Conservation (phyloP, 306 rosid genomes). For the Pyrus communis region DNA sequence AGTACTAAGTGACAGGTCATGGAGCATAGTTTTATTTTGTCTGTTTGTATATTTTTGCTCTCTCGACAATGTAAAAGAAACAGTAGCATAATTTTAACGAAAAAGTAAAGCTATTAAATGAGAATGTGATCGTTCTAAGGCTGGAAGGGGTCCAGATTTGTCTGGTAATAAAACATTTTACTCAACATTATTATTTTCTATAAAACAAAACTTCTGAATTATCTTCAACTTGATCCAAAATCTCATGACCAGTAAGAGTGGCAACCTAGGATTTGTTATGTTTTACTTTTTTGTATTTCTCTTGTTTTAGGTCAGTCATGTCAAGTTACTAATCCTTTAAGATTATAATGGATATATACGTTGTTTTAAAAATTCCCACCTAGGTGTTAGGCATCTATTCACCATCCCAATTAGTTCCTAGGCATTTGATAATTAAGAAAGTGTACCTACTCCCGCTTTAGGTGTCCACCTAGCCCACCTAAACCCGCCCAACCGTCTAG, state of each 20-base stretch:
- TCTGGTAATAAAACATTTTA: background rate
- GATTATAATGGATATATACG: no score
- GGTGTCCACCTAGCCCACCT: no score
- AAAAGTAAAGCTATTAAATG: constrained; percentile 11
- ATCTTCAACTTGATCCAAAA: background rate
- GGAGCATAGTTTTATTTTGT: background rate
- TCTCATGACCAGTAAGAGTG: background rate
- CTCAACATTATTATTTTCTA: background rate
- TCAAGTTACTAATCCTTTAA: background rate
- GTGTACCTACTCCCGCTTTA: no score
- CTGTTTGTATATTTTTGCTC: background rate
- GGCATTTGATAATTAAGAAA: no score
- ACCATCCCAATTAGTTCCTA: no score
- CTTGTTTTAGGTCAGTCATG: background rate
- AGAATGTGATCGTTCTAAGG: constrained; percentile 8
- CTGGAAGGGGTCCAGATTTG: constrained; percentile 20
- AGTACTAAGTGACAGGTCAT: no score
- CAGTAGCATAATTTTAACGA: background rate
- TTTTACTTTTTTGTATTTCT: background rate
- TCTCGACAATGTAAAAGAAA: background rate
- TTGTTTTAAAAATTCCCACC: no score
- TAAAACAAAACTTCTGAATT: background rate
- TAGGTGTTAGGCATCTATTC: no score
- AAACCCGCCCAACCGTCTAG: no score
- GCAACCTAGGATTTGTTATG: background rate